A percentile compares a stretch with the other conserved stretches of the same genome.
These are phyloP conservation scores for Fusarium zealandicum DNA, from an alignment of 2,329 filamentous ascomycete genomes.

Conservation along the genomic window DNA sequence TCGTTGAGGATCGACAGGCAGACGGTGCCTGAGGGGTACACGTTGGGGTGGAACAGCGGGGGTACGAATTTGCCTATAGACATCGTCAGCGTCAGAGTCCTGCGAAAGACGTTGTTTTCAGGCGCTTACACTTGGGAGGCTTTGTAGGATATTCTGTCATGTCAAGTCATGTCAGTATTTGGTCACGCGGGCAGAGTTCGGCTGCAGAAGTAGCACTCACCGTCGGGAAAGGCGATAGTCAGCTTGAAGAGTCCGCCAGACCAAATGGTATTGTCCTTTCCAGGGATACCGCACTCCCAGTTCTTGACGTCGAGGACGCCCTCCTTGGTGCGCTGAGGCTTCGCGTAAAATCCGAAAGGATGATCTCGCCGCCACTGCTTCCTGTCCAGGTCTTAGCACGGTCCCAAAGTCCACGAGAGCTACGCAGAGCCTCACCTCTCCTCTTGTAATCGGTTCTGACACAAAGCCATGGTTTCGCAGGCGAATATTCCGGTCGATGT, in stretches of 20 bases:
- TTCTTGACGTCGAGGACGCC: conserved; percentile 90
- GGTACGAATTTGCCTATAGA: conserved; percentile 88
- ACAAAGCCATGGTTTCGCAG: conserved; percentile 75
- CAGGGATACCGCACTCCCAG: conserved; percentile 96
- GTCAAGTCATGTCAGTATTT: conserved; percentile 20
- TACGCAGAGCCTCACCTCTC: conserved; percentile 69
- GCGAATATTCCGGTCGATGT: neutral
- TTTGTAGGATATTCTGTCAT: conserved; percentile 92
- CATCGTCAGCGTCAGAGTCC: too few species aligned
- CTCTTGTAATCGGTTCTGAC: conserved; percentile 85
- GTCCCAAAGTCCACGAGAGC: neutral
- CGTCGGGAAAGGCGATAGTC: conserved; percentile 90
- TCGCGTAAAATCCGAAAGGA: conserved; percentile 96
- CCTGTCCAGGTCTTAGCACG: conserved; percentile 55
- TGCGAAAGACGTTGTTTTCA: neutral
- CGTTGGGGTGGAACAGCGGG: conserved; percentile 96
- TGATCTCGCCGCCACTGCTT: conserved; percentile 98
- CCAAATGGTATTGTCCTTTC: conserved; percentile 97
- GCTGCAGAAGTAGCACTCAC: conserved; percentile 56
- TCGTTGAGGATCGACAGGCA: conserved; percentile 98
- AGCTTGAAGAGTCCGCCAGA: conserved; percentile 97
- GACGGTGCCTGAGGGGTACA: conserved; percentile 97
- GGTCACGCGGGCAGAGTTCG: conserved; percentile 3
- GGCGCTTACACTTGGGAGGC: conserved; percentile 88
- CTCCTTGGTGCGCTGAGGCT: conserved; percentile 79